Base-by-base conservation (phyloP, 2,329 filamentous ascomycete genomes). In the Xylariaceae sp. region DNA sequence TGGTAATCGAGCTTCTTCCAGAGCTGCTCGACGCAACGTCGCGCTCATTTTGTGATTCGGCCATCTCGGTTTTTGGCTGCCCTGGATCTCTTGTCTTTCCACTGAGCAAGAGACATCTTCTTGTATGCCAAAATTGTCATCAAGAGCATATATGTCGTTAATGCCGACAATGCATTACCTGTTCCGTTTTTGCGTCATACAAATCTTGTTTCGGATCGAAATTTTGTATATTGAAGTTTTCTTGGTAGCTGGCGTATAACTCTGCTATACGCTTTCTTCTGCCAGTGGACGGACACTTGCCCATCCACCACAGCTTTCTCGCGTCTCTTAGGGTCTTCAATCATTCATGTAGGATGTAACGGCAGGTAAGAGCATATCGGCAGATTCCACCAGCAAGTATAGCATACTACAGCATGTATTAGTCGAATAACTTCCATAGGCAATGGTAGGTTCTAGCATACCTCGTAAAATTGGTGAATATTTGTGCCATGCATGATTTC, bases 1-100 rank as follows among this genome's bases (percentile, higher is more conserved):
- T 87, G 84, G 64, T 88, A 88, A 74, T 96, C 92, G 65, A 99
- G 84, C 69, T 85, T 87, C 71, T 79, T 80, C 93, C 94, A 98
- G 70, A 98, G 85, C 73, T 87, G 83, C 77, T 92, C 88, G 69
- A 97, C 85, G 70, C 93, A 85, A 86, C 84, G 78, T 96, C 91
- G 72, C 90, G 87, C 77, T 90, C 84, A 75, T 88, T 88, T 74
- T 89, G 84, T 69, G 88, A 87, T 78, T 95, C 91, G 73, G 80
- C 82, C 79, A 91, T 82, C 82, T 91, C 90, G n/a, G n/a, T n/a
- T n/a, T n/a, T n/a, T n/a, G n/a, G n/a, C 46, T 17, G 56, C 60
- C 29, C 60, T 57, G 37, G 72, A 60, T 44, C 84, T 78, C 61
- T 88, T 85, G 28, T 85, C 81, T 58, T 84, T 83, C 91, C 92